phyloP scores from a whole-genome alignment of 139 green algal genomes.

The Chlorella vulgaris region DNA sequence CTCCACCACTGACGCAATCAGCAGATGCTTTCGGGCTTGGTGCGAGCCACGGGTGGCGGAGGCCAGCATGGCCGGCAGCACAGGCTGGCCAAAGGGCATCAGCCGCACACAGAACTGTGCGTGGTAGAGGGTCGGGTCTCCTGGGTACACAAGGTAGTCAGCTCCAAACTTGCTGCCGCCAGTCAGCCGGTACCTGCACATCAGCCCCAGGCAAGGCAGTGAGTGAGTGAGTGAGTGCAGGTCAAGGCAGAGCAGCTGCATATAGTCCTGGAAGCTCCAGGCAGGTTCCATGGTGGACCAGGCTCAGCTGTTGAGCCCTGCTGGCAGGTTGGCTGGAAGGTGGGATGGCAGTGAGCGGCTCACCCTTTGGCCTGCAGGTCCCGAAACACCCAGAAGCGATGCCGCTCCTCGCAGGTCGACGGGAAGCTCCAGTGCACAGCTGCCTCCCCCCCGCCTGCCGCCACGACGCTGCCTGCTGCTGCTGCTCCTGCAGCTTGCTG shows the following conservation, averaged over 20 bases:
- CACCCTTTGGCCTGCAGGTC: constrained; percentile 42
- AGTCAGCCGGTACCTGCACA: constrained; percentile 62
- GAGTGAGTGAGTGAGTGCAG: not conserved
- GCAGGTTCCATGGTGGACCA: too few species aligned
- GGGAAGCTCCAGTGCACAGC: constrained; percentile 48
- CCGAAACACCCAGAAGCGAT: constrained; percentile 41
- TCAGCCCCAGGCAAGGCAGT: not conserved
- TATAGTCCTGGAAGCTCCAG: too few species aligned
- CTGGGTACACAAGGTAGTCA: constrained; percentile 78
- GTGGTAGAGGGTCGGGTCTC: constrained; percentile 78
- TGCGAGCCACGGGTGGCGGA: constrained; percentile 59
- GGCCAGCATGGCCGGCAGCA: constrained; percentile 57
- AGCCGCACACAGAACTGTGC: constrained; percentile 74
- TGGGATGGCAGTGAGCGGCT: not conserved
- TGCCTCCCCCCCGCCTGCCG: not conserved
- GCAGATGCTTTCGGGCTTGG: constrained; percentile 74
- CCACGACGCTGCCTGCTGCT: not conserved
- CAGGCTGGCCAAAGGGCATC: constrained; percentile 2
- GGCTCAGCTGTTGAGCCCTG: too few species aligned
- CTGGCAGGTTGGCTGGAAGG: not conserved
- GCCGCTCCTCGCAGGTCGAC: constrained; percentile 31
- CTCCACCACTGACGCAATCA: constrained; percentile 60
- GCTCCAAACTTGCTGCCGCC: constrained; percentile 82
- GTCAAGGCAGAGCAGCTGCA: too few species aligned
- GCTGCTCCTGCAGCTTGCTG: not conserved